Evolutionary conservation across 768 basidiomycete species (phyloP).

Genomic region (Podaxis carcinomalis): DNA sequence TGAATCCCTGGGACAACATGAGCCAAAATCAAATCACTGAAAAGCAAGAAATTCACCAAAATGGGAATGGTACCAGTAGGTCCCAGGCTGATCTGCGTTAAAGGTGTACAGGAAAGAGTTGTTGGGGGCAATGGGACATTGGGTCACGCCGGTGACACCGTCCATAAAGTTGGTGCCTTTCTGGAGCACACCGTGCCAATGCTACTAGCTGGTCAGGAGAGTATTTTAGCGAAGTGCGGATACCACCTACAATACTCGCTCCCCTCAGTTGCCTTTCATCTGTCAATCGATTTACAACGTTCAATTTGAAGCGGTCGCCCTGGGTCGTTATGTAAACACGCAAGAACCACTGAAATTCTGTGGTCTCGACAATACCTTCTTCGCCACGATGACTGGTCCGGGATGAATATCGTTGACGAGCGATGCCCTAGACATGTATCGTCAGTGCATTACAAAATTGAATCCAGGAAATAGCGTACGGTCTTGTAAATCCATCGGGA

Average conservation of each 20-base stretch:
- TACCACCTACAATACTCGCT: not conserved
- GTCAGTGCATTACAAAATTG: not conserved
- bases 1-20: slow-evolving; percentile 22
- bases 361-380: not conserved
- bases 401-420: not conserved
- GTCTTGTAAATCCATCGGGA: not conserved
- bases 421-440: not conserved
- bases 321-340: not conserved
- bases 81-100: too few species aligned
- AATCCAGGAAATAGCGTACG: not conserved
- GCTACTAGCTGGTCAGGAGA: too few species aligned
- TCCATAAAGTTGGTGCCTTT: too few species aligned
- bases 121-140: too few species aligned
- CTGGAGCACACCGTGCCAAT: too few species aligned
- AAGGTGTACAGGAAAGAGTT: too few species aligned
- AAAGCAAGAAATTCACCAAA: too few species aligned
- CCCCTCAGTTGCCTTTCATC: not conserved
- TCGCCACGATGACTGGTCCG: not conserved
- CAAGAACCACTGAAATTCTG: not conserved
- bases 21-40: not conserved
- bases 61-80: too few species aligned
- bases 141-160: too few species aligned
- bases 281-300: not conserved
- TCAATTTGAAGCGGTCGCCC: not conserved
- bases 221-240: not conserved